Evolutionary conservation across 2,329 filamentous ascomycete species (phyloP), one percentile per base, ranked within the genome.

Genomic region (Diplodia seriata): DNA sequence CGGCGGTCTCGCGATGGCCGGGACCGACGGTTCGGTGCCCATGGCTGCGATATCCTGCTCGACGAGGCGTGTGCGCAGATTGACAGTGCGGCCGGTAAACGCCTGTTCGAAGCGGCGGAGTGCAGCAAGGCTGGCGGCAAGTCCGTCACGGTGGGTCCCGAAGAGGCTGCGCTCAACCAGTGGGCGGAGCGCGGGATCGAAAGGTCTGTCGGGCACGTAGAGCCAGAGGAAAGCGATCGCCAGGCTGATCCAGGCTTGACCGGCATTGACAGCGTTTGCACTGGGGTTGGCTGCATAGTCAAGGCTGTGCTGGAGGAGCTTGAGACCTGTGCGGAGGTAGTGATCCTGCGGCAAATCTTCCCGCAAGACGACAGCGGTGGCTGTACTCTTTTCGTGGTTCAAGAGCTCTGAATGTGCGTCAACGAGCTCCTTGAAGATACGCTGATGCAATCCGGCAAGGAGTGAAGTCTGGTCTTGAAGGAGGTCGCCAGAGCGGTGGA

Each of bases 151-250:
- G 49, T 91, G 83, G 68, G 88, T 82, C 20, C 81, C 76, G 74
- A 90, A 85, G 26, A 87, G 81, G 66, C 85, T 78, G 23, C 87
- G 86, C 72, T 93, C 89, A 20, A 97, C 85, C 64, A 83, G 82
- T 7, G 86, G 79, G 61, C 81, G 82, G 40, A 89, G 76, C 1
- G 88, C 88, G 1, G 95, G 95, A 77, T 99, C 95, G 73, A 94
- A 95, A 3, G 91, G 86, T 71, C 90, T 89, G 77, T 97, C 90
- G 0, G 96, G 94, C 2, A 98, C 89, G 74, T 94, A 97, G 2
- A 97, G 84, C 70, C 87, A 86, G 57, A 98, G 83, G 49, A 90
- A 87, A 18, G 90, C 89, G 23, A 94, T 79, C 1, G 92, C 90
- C 69, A 97, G 89, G 62, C 90, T 85, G 33, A 93, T 84, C 88